A percentile compares a stretch with the other conserved stretches of the same genome.
Conservation (phyloP, 2,329 filamentous ascomycete species). For the Penicillium sp. region DNA sequence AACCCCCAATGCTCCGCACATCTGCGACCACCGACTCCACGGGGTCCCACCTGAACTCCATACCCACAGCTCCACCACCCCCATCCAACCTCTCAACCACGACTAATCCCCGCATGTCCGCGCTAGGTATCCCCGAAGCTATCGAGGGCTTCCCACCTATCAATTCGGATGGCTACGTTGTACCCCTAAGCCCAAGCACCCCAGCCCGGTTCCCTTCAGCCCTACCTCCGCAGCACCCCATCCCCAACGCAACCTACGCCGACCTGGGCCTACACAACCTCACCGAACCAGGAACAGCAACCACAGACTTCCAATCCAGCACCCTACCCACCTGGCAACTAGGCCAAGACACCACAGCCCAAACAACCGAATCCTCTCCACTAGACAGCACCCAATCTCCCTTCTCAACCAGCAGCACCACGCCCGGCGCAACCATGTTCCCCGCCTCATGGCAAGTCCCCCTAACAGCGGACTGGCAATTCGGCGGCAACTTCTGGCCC, state of each 20-base stretch:
- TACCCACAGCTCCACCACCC: conserved; percentile 1
- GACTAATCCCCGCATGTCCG: conserved; percentile 6
- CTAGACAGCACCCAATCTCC: conserved; percentile 22
- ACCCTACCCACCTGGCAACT: conserved; percentile 15
- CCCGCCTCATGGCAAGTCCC: conserved; percentile 84
- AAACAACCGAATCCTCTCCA: conserved; percentile 4
- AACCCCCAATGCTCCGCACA: conserved; percentile 7
- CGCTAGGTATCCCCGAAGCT: conserved; percentile 26
- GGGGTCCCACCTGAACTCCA: not conserved
- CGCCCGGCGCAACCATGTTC: conserved; percentile 19
- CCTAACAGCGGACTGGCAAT: conserved; percentile 84
- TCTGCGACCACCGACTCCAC: conserved; percentile 5
- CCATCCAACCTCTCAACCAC: conserved; percentile 9
- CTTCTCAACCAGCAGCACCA: conserved; percentile 25
- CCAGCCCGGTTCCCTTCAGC: conserved; percentile 8
- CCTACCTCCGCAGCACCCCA: conserved; percentile 4
- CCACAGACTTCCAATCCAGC: not conserved
- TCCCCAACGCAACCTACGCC: conserved; percentile 1
- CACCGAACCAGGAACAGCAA: conserved; percentile 2
- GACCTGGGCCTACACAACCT: conserved; percentile 10
- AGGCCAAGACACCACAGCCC: conserved; percentile 8
- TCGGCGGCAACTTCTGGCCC: conserved; percentile 28
- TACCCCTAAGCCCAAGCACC: conserved; percentile 27
- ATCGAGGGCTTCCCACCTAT: conserved; percentile 34
- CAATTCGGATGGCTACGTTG: conserved; percentile 37